Percentiles rank a stretch among this genome's conserved stretches.
Conservation (phyloP, 2,329 filamentous ascomycete genomes). For the Stagonosporopsis tanaceti region DNA sequence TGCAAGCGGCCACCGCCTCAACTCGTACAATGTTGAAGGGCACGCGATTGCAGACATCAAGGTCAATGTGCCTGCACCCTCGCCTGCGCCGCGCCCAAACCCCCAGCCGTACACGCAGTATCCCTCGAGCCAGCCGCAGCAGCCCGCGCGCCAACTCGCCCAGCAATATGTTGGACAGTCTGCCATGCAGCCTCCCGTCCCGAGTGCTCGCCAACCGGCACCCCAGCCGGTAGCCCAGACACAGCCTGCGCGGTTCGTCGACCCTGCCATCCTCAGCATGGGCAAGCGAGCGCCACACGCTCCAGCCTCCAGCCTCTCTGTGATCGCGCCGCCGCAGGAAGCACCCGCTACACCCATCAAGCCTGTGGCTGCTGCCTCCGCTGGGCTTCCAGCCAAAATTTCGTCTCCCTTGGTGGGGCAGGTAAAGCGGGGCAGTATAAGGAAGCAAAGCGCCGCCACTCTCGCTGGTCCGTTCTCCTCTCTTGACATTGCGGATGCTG, state of each 20-base stretch:
- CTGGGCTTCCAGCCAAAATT: constrained; percentile 46
- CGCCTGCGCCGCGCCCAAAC: constrained; percentile 23
- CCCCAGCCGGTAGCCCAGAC: constrained; percentile 33
- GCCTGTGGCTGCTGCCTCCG: constrained; percentile 44
- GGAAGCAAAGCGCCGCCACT: constrained; percentile 50
- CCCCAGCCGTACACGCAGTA: constrained; percentile 32
- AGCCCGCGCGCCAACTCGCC: constrained; percentile 9
- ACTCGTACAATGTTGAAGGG: constrained; percentile 65
- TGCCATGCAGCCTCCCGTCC: constrained; percentile 14
- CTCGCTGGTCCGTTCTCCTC: constrained; percentile 52
- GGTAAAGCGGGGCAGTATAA: constrained; percentile 37
- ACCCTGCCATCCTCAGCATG: constrained; percentile 83
- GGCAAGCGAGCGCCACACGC: constrained; percentile 43
- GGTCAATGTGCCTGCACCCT: constrained; percentile 50
- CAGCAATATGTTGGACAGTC: constrained; percentile 26
- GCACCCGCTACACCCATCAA: constrained; percentile 56
- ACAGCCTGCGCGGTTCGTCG: constrained; percentile 66
- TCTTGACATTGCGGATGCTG: constrained; percentile 50
- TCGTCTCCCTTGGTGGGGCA: constrained; percentile 50
- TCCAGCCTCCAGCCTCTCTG: constrained; percentile 20
- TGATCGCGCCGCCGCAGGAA: constrained; percentile 42
- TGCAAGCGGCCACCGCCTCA: constrained; percentile 61
- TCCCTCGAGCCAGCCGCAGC: constrained; percentile 25
- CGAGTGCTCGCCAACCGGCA: constrained; percentile 24
- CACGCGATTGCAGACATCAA: constrained; percentile 67